A percentile compares a stretch with the other conserved stretches of the same genome.
phyloP scores from a whole-genome alignment of 1,284 basidiomycete genomes.

The Grifola frondosa region DNA sequence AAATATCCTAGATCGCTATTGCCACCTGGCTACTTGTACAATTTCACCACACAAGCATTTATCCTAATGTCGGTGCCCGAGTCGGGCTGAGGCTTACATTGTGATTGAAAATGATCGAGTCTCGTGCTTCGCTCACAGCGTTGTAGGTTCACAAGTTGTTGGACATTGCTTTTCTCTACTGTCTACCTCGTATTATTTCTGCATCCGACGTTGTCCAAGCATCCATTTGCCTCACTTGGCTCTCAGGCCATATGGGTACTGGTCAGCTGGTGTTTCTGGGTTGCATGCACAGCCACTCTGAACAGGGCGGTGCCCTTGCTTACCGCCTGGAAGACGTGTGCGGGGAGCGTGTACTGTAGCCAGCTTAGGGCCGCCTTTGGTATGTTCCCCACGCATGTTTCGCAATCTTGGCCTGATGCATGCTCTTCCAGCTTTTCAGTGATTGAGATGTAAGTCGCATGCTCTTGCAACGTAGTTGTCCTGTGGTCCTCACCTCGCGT shows the following conservation, averaged over 20 bases:
- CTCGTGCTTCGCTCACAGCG: no score
- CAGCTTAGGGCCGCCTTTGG: conserved; percentile 54
- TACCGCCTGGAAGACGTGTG: conserved; percentile 39
- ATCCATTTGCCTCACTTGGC: conserved; percentile 52
- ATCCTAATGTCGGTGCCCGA: conserved; percentile 41
- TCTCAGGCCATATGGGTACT: conserved; percentile 55
- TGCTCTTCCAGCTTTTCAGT: conserved; percentile 39
- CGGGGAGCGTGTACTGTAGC: conserved; percentile 47
- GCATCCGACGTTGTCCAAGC: conserved; percentile 52
- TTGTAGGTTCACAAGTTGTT: conserved; percentile 57
- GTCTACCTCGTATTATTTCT: conserved; percentile 54
- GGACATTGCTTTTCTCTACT: conserved; percentile 53
- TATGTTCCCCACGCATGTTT: conserved; percentile 19
- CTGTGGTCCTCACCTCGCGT: background rate
- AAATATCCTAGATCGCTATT: conserved; percentile 44
- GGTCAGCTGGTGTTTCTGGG: conserved; percentile 57
- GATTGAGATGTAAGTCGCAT: conserved; percentile 48
- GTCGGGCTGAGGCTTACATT: conserved; percentile 38
- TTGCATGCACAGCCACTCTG: conserved; percentile 48
- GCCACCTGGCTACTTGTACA: conserved; percentile 56
- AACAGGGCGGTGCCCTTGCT: conserved; percentile 45
- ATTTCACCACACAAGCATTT: conserved; percentile 48
- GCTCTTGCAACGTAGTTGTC: no score
- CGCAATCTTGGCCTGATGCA: background rate
- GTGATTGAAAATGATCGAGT: background rate